Evolutionary conservation across 805 yeast genomes (phyloP).

Genomic region (Barnettozyma sucrosica): DNA sequence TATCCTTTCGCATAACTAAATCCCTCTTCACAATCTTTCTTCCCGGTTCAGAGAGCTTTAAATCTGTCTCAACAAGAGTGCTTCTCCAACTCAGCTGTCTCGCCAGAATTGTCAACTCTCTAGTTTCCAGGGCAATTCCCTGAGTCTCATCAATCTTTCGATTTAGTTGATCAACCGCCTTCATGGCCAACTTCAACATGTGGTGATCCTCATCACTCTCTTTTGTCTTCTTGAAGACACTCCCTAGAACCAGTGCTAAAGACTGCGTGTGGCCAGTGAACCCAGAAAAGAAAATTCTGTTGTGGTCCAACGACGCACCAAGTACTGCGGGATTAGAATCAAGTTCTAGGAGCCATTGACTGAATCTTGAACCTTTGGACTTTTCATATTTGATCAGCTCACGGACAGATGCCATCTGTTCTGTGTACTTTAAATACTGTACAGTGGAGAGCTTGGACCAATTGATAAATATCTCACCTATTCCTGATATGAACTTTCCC

Average conservation of each 20-base stretch:
- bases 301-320: slow-evolving; percentile 40
- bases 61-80: slow-evolving; percentile 37
- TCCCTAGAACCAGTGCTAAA: slow-evolving; percentile 55
- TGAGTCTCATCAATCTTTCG: slow-evolving; percentile 56
- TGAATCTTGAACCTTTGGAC: slow-evolving; percentile 38
- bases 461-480: slow-evolving; percentile 54
- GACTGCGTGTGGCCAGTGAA: slow-evolving; percentile 50
- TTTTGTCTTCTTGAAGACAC: slow-evolving; percentile 47
- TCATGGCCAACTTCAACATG: slow-evolving; percentile 46
- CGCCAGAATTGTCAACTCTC: slow-evolving; percentile 48
- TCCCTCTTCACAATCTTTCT: slow-evolving; percentile 57
- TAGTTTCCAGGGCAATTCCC: slow-evolving; percentile 52
- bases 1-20: slow-evolving; percentile 52
- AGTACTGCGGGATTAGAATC: slow-evolving; percentile 43
- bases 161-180: slow-evolving; percentile 49
- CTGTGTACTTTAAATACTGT: slow-evolving; percentile 54
- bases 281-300: slow-evolving; percentile 51
- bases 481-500: slow-evolving; percentile 60
- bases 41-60: slow-evolving; percentile 46
- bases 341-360: slow-evolving; percentile 50
- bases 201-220: slow-evolving; percentile 46
- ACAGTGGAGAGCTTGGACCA: slow-evolving; percentile 59
- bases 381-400: slow-evolving; percentile 46
- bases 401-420: slow-evolving; percentile 53
- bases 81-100: slow-evolving; percentile 50